Evolutionary conservation across 2,329 filamentous ascomycete species (phyloP).

Genomic region (Neopestalotiopsis rosae): DNA sequence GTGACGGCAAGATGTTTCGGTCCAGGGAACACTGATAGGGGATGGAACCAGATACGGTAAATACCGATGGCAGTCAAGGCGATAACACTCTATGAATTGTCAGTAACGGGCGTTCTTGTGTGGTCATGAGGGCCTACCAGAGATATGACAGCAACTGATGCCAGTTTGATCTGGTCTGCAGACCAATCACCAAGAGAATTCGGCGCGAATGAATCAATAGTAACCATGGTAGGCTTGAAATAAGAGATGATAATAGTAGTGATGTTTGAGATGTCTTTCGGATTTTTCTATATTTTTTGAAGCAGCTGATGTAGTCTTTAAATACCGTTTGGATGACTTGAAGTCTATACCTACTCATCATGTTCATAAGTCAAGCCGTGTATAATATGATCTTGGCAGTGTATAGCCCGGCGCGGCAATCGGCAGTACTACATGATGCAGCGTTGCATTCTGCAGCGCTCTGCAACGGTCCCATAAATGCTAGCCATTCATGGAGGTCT

Average conservation of each 20-base stretch:
- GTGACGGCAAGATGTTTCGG: neutral
- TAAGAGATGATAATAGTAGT: neutral
- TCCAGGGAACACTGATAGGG: neutral
- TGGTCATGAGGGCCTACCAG: neutral
- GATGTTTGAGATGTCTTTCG: too few species aligned
- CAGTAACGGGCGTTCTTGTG: neutral
- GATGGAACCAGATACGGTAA: neutral
- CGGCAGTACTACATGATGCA: neutral
- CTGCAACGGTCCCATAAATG: neutral
- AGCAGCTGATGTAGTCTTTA: too few species aligned
- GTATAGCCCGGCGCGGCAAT: neutral
- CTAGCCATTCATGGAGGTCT: neutral
- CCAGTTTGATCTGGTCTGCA: neutral
- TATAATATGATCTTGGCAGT: neutral
- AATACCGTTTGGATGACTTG: too few species aligned
- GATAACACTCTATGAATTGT: neutral
- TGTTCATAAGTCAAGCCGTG: neutral
- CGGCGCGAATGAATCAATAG: neutral
- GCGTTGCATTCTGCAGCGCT: neutral
- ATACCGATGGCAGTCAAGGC: neutral
- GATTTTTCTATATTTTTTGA: too few species aligned
- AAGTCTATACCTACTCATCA: too few species aligned
- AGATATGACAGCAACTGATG: neutral
- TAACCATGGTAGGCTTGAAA: neutral
- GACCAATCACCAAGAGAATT: neutral